Evolutionary conservation across 163 green algal species (phyloP), one percentile per base, ranked within the genome.

Genomic region (Chloromonas sp.): DNA sequence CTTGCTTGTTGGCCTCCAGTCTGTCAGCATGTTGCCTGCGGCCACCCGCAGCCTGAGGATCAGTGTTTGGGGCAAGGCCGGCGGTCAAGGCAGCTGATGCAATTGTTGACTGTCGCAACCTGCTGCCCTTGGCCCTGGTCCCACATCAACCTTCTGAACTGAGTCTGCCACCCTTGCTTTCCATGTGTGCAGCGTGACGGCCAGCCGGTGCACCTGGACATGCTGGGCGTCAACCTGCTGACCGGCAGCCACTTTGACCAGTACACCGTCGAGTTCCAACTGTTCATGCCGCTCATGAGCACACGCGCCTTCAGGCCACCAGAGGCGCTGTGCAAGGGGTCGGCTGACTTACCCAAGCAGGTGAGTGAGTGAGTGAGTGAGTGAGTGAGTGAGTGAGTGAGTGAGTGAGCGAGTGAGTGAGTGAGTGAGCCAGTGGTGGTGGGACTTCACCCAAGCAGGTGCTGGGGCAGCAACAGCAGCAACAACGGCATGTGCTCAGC

Each of bases 381-480:
- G 36, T 36, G 36, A 36, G 36, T 36, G 36, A 36, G 36, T 36
- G 36, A 36, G 36, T 36, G 36, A 36, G 36, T 36, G 36, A 36
- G 36, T 36, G 36, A 36, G 36, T 36, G 36, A 14, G 78, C 78
- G 77, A 5, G 79, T 85, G 76, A 88, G 85, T 61, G 79, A 76
- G 61, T 85, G 84, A 36, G 36, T 36, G 36, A 36, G 36, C 36
- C 36, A 36, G 36, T 36, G 36, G 36, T 36, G 36, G 36, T 36
- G 36, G 36, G 36, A 36, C 36, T 36, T 36, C 36, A 36, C 36
- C 36, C 36, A 36, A 36, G 36, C 58, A 70, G 60, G 0, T 58
- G 80, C 85, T 14, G 84, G 58, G 71, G 58, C 13, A 66, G 83
- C 58, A 15, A 85, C 14, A 70, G 85, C 61, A 83, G 76, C 81